Percentiles rank a stretch among this genome's conserved stretches.
Conservation (phyloP, 2,329 filamentous ascomycete genomes). For the Penicillium expansum region DNA sequence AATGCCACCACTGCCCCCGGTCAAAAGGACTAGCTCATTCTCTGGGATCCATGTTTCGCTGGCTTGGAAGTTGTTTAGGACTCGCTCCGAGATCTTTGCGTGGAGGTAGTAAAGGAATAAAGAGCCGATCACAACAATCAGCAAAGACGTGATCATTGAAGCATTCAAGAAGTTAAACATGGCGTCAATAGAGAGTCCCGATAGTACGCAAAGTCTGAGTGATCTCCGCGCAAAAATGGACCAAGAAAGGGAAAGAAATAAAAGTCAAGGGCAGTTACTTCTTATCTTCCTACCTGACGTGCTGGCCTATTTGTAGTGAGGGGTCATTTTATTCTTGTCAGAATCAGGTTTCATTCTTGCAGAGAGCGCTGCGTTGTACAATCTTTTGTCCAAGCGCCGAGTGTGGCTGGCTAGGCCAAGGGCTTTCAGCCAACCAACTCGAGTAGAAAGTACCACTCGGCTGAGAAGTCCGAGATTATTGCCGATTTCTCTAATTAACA, state of each 20-base stretch:
- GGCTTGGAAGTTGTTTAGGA: background rate
- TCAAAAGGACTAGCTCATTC: conserved; percentile 20
- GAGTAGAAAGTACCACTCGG: background rate
- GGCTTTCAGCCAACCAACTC: background rate
- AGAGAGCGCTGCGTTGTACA: background rate
- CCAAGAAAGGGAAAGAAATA: background rate
- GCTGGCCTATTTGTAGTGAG: background rate
- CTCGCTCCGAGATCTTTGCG: background rate
- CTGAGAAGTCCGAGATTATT: accelerated
- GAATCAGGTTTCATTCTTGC: background rate
- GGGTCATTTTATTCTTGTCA: background rate
- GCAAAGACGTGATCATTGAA: background rate
- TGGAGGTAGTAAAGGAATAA: background rate
- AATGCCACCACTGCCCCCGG: conserved; percentile 21
- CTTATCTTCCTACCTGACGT: background rate
- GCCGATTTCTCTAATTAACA: background rate
- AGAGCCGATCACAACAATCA: background rate
- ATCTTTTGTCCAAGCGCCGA: background rate
- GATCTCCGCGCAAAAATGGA: background rate
- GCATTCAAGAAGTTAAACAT: background rate
- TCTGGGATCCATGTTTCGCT: conserved; percentile 9
- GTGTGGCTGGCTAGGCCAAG: background rate
- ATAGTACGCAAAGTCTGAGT: background rate
- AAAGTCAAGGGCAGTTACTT: too few relatives aligned
- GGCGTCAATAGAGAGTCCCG: background rate